Conservation (phyloP, 495 filamentous ascomycete genomes). For the Aspergillus steynii region DNA sequence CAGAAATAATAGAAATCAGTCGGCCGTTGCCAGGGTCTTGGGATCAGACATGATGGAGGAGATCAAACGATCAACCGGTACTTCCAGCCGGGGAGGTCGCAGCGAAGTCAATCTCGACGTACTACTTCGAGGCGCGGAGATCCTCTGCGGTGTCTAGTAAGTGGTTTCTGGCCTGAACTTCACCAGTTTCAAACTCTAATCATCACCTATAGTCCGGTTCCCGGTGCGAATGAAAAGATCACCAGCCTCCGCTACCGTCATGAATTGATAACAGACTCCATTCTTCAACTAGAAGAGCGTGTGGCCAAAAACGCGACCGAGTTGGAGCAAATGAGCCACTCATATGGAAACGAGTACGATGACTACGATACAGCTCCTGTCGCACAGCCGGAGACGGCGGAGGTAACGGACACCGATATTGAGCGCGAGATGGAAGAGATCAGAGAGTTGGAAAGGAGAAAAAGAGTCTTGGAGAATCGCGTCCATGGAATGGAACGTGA, state of each 20-base stretch:
- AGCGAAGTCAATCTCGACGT: slow-evolving; percentile 85
- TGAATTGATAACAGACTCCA: slow-evolving; percentile 67
- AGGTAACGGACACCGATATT: slow-evolving; percentile 75
- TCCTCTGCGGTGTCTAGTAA: slow-evolving; percentile 84
- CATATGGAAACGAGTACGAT: slow-evolving; percentile 41
- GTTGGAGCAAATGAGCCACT: slow-evolving; percentile 70
- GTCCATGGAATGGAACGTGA: slow-evolving; percentile 81
- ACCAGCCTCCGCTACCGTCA: slow-evolving; percentile 69
- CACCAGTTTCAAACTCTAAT: neutral
- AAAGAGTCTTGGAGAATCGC: slow-evolving; percentile 72
- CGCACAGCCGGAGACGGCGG: slow-evolving; percentile 44
- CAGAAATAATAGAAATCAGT: slow-evolving; percentile 66
- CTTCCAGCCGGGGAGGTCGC: slow-evolving; percentile 40
- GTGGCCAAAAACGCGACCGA: slow-evolving; percentile 76
- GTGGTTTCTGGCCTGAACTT: slow-evolving; percentile 15
- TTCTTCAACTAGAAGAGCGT: slow-evolving; percentile 74
- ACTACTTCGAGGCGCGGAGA: slow-evolving; percentile 84
- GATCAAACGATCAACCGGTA: slow-evolving; percentile 61
- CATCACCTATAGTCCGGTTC: slow-evolving; percentile 59
- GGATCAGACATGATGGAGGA: slow-evolving; percentile 84
- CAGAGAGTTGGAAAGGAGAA: slow-evolving; percentile 72
- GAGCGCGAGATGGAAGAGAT: slow-evolving; percentile 77
- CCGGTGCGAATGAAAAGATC: slow-evolving; percentile 81
- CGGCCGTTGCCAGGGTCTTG: slow-evolving; percentile 85
- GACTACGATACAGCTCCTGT: slow-evolving; percentile 35